A percentile compares a stretch with the other conserved stretches of the same genome.
Conservation (phyloP, 192 early-diverging fungal genomes). For the Linnemannia exigua region DNA sequence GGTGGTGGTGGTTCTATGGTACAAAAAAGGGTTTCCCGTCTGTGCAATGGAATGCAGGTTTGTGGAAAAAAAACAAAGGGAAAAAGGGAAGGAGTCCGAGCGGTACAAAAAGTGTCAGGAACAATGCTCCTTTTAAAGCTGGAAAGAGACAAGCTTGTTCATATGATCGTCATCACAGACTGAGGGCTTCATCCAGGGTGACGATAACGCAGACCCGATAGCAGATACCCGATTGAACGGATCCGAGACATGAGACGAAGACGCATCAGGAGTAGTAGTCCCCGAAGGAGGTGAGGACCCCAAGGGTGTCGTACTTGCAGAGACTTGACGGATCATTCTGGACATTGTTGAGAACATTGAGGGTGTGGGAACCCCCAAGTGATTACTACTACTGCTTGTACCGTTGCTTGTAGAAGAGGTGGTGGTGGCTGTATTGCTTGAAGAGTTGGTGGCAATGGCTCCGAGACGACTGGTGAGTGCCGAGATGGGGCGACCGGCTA, state of each 20-base stretch:
- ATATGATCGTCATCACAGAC: slow-evolving; percentile 56
- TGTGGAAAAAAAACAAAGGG: not conserved
- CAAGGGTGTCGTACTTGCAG: not conserved
- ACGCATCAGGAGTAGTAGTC: slow-evolving; percentile 24
- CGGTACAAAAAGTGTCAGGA: not conserved
- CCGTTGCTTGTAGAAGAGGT: not conserved
- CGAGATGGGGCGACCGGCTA: not conserved
- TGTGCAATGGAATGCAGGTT: not conserved
- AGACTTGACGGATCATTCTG: slow-evolving; percentile 36
- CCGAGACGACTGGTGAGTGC: not conserved
- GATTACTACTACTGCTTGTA: slow-evolving; percentile 1
- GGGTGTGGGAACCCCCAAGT: not conserved
- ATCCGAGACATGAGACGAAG: slow-evolving; percentile 25
- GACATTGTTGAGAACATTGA: slow-evolving; percentile 51
- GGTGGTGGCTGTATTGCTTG: not conserved
- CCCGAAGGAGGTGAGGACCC: not conserved
- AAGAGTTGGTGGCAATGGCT: not conserved
- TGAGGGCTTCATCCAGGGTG: slow-evolving; percentile 54
- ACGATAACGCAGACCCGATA: not conserved
- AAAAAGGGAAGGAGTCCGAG: not conserved
- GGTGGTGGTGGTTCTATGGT: not conserved
- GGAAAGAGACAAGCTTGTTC: slow-evolving; percentile 56
- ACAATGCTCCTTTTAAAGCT: slow-evolving; percentile 14
- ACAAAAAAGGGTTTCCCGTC: not conserved
- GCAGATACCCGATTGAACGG: slow-evolving; percentile 17